Conservation (phyloP, 495 filamentous ascomycete species). For the Xylaria palmicola region DNA sequence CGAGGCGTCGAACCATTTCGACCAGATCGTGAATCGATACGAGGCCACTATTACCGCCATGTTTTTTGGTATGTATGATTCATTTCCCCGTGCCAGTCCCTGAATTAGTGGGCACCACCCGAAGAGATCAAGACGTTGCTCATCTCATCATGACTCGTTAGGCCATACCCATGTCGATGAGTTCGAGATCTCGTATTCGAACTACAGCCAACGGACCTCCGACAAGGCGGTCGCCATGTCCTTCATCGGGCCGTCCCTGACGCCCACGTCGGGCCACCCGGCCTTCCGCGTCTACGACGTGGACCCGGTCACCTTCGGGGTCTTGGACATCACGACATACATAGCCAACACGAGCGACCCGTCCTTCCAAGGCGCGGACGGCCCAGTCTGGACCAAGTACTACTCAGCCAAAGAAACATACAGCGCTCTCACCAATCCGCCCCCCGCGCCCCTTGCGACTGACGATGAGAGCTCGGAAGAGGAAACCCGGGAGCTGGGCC, state of each 20-base stretch:
- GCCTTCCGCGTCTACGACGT: slow-evolving; percentile 58
- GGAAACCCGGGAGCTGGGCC: slow-evolving; percentile 44
- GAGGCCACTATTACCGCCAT: slow-evolving; percentile 51
- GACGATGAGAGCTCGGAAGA: not conserved
- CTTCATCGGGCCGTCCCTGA: slow-evolving; percentile 55
- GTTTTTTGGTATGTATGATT: slow-evolving; percentile 44
- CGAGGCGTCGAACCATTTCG: slow-evolving; percentile 53
- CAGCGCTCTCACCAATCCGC: slow-evolving; percentile 43
- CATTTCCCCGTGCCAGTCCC: too few relatives aligned
- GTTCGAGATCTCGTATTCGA: slow-evolving; percentile 54
- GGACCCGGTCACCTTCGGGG: slow-evolving; percentile 54
- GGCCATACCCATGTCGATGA: slow-evolving; percentile 57
- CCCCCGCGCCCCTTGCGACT: slow-evolving; percentile 15
- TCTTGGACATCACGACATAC: slow-evolving; percentile 54
- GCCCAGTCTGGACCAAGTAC: slow-evolving; percentile 50
- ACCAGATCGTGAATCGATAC: slow-evolving; percentile 55
- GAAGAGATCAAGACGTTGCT: not conserved
- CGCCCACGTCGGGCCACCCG: slow-evolving; percentile 51
- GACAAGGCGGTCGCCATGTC: slow-evolving; percentile 45
- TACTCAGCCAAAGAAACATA: slow-evolving; percentile 57
- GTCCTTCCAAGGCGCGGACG: slow-evolving; percentile 33
- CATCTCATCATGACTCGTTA: not conserved
- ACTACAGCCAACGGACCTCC: slow-evolving; percentile 33
- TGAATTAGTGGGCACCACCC: too few relatives aligned
- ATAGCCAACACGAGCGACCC: slow-evolving; percentile 50